phyloP scores from a whole-genome alignment of 1,284 basidiomycete species.

The Microbotryum silenes-acaulis region DNA sequence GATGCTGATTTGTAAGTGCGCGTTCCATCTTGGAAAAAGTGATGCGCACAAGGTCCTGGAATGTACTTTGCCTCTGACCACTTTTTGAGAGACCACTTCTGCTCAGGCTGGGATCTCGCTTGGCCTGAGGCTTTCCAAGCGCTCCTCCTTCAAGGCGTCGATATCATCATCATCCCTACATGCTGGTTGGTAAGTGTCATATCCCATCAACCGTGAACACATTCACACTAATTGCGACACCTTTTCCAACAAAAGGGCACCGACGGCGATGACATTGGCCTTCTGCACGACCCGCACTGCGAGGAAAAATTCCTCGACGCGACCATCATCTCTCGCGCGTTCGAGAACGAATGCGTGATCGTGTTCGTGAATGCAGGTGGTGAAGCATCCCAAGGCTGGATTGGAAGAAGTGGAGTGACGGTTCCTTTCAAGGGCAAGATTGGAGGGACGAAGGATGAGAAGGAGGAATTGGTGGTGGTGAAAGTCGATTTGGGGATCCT shows the following conservation, averaged over 20 bases:
- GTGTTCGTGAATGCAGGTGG: conserved; percentile 30
- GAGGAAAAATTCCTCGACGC: conserved; percentile 28
- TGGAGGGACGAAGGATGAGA: conserved; percentile 13
- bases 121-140: conserved; percentile 31
- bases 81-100: no score
- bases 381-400: conserved; percentile 21
- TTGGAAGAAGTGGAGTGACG: conserved; percentile 28
- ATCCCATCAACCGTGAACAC: background rate
- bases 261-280: conserved; percentile 11
- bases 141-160: conserved; percentile 25
- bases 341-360: conserved; percentile 32
- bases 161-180: conserved; percentile 10
- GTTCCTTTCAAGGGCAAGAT: conserved; percentile 32
- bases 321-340: conserved; percentile 29
- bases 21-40: background rate
- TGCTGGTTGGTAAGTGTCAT: conserved; percentile 8
- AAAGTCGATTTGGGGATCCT: conserved; percentile 29
- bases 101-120: conserved; percentile 31
- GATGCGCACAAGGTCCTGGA: background rate
- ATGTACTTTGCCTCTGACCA: no score
- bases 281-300: conserved; percentile 12
- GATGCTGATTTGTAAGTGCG: conserved; percentile 27
- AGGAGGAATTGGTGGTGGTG: conserved; percentile 32
- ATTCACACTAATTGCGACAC: conserved; percentile 2
- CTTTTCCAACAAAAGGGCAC: background rate